Percentiles rank a stretch among this genome's conserved stretches.
Conservation (phyloP, 129 eudicot genomes). For the Solidago caesia region DNA sequence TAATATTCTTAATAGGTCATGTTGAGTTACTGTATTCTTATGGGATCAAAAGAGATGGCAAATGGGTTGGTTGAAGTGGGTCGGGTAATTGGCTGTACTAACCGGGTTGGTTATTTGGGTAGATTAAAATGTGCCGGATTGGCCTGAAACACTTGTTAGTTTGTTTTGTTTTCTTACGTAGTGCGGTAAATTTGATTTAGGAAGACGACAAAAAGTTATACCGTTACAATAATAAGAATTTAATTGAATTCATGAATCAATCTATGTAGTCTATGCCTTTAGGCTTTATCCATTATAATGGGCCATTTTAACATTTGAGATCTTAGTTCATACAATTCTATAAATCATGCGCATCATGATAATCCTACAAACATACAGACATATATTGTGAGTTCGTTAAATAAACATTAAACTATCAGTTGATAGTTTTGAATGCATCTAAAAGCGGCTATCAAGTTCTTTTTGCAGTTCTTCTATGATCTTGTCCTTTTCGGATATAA, state of each 20-base stretch:
- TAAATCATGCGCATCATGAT: background rate
- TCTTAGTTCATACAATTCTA: background rate
- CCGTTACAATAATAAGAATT: no score
- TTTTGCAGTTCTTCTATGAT: conserved; percentile 37
- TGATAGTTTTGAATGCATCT: background rate
- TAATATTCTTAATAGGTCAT: background rate
- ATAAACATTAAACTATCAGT: background rate
- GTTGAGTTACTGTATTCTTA: background rate
- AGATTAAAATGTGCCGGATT: background rate
- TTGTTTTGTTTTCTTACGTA: background rate
- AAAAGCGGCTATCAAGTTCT: conserved; percentile 32
- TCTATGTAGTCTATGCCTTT: background rate
- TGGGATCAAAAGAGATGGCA: background rate
- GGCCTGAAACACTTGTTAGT: background rate
- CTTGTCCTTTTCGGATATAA: conserved; percentile 38
- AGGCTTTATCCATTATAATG: no score
- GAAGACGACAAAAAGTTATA: background rate
- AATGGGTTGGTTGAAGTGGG: background rate
- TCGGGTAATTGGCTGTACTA: background rate
- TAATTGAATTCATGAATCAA: no score
- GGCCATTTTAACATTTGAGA: background rate
- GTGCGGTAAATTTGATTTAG: background rate
- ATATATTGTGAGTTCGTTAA: background rate
- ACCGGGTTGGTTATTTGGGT: background rate
- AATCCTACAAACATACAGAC: background rate